Evolutionary conservation across 2,329 filamentous ascomycete genomes (phyloP).

Genomic region (Trichoderma sp.): DNA sequence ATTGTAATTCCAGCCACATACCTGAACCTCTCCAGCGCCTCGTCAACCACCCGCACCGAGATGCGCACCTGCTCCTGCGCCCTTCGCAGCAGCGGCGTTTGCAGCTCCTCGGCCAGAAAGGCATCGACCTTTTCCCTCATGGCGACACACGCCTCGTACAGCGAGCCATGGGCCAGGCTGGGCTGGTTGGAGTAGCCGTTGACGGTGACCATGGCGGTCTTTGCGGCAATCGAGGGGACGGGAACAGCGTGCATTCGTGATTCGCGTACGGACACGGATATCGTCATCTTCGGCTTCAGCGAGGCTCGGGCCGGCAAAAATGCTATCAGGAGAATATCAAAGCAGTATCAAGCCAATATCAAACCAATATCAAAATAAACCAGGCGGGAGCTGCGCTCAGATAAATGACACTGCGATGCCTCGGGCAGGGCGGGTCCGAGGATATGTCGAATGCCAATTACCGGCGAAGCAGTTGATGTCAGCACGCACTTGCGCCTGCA

Average conservation of each 20-base stretch:
- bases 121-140: slow-evolving; percentile 15
- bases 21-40: slow-evolving; percentile 73
- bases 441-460: background rate
- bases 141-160: slow-evolving; percentile 14
- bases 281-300: background rate
- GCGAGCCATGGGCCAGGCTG: background rate
- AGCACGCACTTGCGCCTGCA: background rate
- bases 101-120: slow-evolving; percentile 10
- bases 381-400: background rate
- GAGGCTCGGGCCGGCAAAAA: background rate
- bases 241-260: slow-evolving; percentile 4
- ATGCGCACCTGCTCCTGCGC: slow-evolving; percentile 73
- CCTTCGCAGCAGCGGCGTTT: slow-evolving; percentile 45
- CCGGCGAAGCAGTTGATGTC: background rate
- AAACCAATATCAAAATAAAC: too few species aligned
- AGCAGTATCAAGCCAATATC: too few species aligned
- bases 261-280: slow-evolving; percentile 1
- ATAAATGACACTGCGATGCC: background rate
- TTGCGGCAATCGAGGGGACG: background rate
- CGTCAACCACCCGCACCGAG: slow-evolving; percentile 69
- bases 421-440: background rate
- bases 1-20: slow-evolving; percentile 40
- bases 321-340: too few species aligned
- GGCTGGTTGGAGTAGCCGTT: background rate
- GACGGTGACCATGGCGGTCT: background rate